phyloP scores from a whole-genome alignment of 306 rosid genomes.

The Castanea crenata region DNA sequence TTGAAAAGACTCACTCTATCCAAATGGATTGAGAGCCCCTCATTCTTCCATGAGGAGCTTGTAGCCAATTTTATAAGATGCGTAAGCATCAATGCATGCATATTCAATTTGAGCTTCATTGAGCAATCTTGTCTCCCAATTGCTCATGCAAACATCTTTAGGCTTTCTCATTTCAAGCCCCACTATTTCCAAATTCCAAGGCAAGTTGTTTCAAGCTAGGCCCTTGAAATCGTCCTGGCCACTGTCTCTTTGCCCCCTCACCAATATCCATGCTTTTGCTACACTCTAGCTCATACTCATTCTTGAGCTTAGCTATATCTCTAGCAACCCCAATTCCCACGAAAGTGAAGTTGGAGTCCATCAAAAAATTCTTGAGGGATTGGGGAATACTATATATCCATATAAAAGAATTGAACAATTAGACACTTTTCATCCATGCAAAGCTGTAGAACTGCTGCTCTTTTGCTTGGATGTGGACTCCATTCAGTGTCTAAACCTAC shows the following conservation, averaged over 20 bases:
- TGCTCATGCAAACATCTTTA: neutral
- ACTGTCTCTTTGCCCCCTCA: neutral
- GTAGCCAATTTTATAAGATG: constrained; percentile 28
- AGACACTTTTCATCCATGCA: constrained; percentile 26
- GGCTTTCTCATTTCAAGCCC: constrained; percentile 27
- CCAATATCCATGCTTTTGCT: constrained; percentile 1
- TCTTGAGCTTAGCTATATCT: neutral
- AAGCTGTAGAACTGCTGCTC: constrained; percentile 22
- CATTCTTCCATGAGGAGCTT: constrained; percentile 11
- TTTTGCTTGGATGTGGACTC: neutral
- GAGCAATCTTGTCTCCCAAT: constrained; percentile 8
- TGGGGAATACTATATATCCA: neutral
- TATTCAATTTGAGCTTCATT: constrained; percentile 16
- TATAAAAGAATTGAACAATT: constrained; percentile 7
- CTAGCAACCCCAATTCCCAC: constrained; percentile 24
- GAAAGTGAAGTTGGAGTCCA: neutral
- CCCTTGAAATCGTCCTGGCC: neutral
- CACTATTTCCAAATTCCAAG: neutral
- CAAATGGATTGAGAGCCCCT: too few species aligned
- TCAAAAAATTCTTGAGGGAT: neutral
- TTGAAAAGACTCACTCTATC: too few species aligned
- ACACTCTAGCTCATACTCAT: constrained; percentile 12
- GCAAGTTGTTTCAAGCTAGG: constrained; percentile 22
- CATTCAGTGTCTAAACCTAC: neutral
- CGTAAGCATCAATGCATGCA: constrained; percentile 38